Evolutionary conservation across 345 rosid genomes (phyloP).

Genomic region (Physaria fendleri): DNA sequence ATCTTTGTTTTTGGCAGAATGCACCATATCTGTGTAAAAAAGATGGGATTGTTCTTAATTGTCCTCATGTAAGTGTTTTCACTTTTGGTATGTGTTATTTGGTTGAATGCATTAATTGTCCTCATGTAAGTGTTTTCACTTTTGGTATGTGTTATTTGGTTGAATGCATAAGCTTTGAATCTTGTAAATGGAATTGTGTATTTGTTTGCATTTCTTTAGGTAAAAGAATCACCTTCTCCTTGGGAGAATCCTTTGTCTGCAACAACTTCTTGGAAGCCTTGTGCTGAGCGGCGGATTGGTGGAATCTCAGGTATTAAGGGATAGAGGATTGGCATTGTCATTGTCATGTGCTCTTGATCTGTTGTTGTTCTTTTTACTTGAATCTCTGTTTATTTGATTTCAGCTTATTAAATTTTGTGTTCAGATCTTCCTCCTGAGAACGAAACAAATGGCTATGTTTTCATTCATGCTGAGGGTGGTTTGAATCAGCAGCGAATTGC

Average conservation of each 20-base stretch:
- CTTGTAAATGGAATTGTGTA: not conserved
- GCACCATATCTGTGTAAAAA: slow-evolving; percentile 88
- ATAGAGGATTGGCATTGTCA: not conserved
- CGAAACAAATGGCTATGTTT: slow-evolving; percentile 92
- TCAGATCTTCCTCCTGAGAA: slow-evolving; percentile 89
- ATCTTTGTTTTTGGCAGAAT: slow-evolving; percentile 39
- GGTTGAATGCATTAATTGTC: no score
- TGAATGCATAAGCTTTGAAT: slow-evolving; percentile 18
- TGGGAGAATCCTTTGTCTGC: slow-evolving; percentile 97
- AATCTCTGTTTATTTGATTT: not conserved
- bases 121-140: no score
- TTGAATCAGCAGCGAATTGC: slow-evolving; percentile 98
- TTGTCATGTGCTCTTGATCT: not conserved
- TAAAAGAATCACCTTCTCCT: slow-evolving; percentile 85
- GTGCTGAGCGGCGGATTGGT: slow-evolving; percentile 82
- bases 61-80: slow-evolving; percentile 69
- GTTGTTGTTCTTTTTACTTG: not conserved
- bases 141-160: no score
- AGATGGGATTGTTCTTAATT: slow-evolving; percentile 91
- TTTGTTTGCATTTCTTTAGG: slow-evolving; percentile 41
- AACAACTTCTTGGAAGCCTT: slow-evolving; percentile 99
- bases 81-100: slow-evolving; percentile 16
- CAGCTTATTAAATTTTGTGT: slow-evolving; percentile 1
- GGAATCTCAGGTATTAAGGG: slow-evolving; percentile 61
- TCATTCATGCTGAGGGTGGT: slow-evolving; percentile 99